Conservation (phyloP, 345 rosid species). For the Rhodomyrtus tomentosa region DNA sequence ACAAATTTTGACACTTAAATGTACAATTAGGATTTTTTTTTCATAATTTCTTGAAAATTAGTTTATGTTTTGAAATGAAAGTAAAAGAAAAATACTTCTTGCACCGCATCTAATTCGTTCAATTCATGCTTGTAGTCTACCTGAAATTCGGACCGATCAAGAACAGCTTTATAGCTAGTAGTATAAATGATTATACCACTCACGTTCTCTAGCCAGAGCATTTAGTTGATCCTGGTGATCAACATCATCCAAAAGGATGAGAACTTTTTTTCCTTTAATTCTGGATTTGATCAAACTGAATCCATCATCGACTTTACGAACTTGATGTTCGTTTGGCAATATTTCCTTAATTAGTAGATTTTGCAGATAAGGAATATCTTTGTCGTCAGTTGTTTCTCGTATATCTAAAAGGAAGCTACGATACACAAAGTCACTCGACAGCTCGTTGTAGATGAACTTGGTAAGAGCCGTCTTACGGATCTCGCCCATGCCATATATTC, state of each 20-base stretch:
- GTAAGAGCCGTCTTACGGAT: neutral
- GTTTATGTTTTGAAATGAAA: too few species aligned
- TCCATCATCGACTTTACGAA: neutral
- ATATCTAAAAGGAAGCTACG: neutral
- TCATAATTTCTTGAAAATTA: too few species aligned
- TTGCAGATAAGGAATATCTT: neutral
- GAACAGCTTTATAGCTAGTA: neutral
- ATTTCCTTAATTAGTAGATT: too few species aligned
- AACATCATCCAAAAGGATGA: too few species aligned
- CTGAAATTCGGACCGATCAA: neutral
- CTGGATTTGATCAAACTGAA: too few species aligned
- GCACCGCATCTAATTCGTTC: neutral
- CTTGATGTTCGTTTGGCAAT: rapidly evolving
- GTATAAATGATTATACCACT: neutral
- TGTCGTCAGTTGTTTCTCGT: rapidly evolving
- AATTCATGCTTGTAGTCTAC: neutral
- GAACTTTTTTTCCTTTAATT: too few species aligned
- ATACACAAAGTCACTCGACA: too few species aligned
- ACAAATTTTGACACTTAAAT: too few species aligned
- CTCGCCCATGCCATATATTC: neutral
- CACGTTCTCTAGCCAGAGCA: neutral
- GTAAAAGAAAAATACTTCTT: neutral
- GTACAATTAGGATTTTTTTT: too few species aligned
- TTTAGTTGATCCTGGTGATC: neutral
- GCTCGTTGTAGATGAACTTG: neutral